Evolutionary conservation across 768 basidiomycete species (phyloP).

Genomic region (Cantharellus anzutake): DNA sequence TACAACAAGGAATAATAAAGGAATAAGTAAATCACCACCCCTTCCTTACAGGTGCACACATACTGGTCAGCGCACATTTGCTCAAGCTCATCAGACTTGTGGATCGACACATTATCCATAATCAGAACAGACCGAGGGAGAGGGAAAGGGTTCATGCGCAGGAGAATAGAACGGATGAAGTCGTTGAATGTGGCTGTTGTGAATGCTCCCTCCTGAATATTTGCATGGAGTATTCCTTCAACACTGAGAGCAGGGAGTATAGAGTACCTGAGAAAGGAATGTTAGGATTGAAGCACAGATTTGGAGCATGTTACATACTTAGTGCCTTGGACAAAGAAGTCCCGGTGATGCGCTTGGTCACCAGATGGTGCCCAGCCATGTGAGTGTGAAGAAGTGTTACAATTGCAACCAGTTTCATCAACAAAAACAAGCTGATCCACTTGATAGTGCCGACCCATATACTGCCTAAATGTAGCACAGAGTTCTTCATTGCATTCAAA

Average conservation of each 20-base stretch:
- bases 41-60: too few relatives aligned
- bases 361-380: constrained; percentile 5
- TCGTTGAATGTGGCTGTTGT: neutral
- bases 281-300: neutral
- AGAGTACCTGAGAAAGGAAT: constrained; percentile 3
- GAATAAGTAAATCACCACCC: too few relatives aligned
- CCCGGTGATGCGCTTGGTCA: neutral
- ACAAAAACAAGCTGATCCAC: constrained; percentile 8
- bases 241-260: constrained; percentile 5
- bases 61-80: constrained; percentile 5
- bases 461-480: neutral
- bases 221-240: constrained; percentile 1
- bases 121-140: constrained; percentile 5
- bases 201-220: constrained; percentile 4
- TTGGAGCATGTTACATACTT: neutral
- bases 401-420: constrained; percentile 4
- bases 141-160: constrained; percentile 6
- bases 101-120: constrained; percentile 8
- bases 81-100: neutral
- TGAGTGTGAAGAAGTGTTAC: constrained; percentile 1
- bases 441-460: neutral
- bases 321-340: constrained; percentile 6
- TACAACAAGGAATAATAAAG: too few relatives aligned
- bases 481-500: constrained; percentile 4
- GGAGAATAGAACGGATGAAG: neutral